phyloP scores from a whole-genome alignment of 2,329 filamentous ascomycete genomes.

The Fusarium sublunatum region DNA sequence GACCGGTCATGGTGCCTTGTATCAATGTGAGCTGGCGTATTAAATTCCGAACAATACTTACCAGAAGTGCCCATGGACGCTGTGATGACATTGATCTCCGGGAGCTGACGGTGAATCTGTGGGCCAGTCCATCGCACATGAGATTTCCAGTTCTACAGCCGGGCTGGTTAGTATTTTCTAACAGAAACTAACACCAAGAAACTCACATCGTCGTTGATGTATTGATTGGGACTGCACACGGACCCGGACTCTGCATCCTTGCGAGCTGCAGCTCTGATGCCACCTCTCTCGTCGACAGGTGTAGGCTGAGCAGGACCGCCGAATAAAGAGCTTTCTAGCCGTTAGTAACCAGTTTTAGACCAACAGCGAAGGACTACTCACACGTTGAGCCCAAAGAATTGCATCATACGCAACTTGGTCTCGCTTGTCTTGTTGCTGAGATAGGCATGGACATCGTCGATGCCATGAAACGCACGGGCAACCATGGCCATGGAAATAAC shows the following conservation, averaged over 20 bases:
- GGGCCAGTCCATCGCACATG: slow-evolving; percentile 70
- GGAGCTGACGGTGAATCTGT: slow-evolving; percentile 67
- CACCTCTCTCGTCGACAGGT: slow-evolving; percentile 48
- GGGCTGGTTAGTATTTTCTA: background rate
- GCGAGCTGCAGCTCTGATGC: slow-evolving; percentile 47
- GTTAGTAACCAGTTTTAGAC: slow-evolving; percentile 6
- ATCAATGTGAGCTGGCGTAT: background rate
- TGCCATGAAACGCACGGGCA: slow-evolving; percentile 52
- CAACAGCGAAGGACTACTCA: slow-evolving; percentile 27
- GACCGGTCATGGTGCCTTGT: slow-evolving; percentile 59
- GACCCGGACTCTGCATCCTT: slow-evolving; percentile 47
- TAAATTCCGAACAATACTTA: background rate
- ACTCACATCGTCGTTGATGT: slow-evolving; percentile 50
- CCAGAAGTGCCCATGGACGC: slow-evolving; percentile 65
- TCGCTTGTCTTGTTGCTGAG: slow-evolving; percentile 61
- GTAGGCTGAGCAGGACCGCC: slow-evolving; percentile 51
- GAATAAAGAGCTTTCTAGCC: slow-evolving; percentile 44
- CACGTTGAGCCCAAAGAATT: slow-evolving; percentile 51
- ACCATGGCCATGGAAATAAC: slow-evolving; percentile 66
- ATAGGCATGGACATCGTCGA: slow-evolving; percentile 56
- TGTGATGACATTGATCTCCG: slow-evolving; percentile 65
- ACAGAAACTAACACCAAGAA: fast-evolving
- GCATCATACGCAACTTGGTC: slow-evolving; percentile 49
- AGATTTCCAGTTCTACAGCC: slow-evolving; percentile 60
- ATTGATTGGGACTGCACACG: slow-evolving; percentile 50